Evolutionary conservation across 495 filamentous ascomycete species (phyloP).

Genomic region (Bacidia rubella): DNA sequence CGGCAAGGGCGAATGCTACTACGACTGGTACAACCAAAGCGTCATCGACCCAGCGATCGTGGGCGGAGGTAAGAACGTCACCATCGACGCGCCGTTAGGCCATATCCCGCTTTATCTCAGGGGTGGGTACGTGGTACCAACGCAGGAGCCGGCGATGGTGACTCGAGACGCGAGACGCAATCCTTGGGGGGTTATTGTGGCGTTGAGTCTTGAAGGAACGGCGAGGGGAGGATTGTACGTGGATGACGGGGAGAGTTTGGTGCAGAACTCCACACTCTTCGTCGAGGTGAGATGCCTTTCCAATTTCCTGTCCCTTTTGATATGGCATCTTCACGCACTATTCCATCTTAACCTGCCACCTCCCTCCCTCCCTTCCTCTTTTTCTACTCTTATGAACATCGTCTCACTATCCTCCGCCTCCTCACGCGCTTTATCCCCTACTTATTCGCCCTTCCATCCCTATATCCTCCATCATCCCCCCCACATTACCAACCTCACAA

Average conservation of each 20-base stretch:
- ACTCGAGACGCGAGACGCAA: conserved; percentile 50
- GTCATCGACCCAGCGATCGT: conserved; percentile 31
- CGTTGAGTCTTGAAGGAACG: conserved; percentile 39
- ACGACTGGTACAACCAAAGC: conserved; percentile 66
- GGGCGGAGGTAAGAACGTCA: conserved; percentile 49
- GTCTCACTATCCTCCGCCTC: too few relatives aligned
- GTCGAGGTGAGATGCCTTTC: conserved; percentile 34
- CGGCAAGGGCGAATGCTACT: conserved; percentile 52
- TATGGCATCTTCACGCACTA: not conserved
- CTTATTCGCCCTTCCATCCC: too few relatives aligned
- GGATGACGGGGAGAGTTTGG: conserved; percentile 69
- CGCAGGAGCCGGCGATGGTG: conserved; percentile 59
- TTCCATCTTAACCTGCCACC: not conserved
- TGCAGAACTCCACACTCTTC: conserved; percentile 40
- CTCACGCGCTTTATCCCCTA: too few relatives aligned
- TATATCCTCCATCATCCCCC: too few relatives aligned
- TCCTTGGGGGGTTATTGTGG: conserved; percentile 56
- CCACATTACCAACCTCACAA: not conserved
- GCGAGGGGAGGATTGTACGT: conserved; percentile 61
- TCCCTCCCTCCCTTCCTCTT: not conserved
- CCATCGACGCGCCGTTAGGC: conserved; percentile 59
- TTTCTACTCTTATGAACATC: not conserved
- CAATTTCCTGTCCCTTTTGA: not conserved
- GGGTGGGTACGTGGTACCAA: conserved; percentile 54
- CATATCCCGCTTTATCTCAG: conserved; percentile 69